Percentiles rank a stretch among this genome's conserved stretches.
Conservation (phyloP, 495 filamentous ascomycete genomes). For the Aspergillus homomorphus region DNA sequence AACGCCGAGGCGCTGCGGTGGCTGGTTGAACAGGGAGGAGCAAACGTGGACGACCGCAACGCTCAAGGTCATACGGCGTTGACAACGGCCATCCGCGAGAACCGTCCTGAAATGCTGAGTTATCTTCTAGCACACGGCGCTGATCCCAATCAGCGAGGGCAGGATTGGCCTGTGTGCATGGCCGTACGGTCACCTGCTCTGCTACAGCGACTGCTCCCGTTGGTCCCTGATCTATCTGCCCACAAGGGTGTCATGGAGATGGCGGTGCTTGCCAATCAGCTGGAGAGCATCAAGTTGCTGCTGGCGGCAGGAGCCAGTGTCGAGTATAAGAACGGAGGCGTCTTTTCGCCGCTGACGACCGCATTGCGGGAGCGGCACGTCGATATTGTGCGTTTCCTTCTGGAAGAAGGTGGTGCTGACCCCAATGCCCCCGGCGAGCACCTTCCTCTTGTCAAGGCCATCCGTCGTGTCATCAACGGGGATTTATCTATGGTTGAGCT, state of each 20-base stretch:
- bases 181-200: constrained; percentile 46
- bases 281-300: constrained; percentile 25
- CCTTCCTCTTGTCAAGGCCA: constrained; percentile 52
- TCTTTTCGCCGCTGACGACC: constrained; percentile 54
- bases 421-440: constrained; percentile 53
- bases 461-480: constrained; percentile 41
- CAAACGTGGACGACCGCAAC: constrained; percentile 48
- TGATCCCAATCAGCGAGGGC: constrained; percentile 47
- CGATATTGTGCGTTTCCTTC: constrained; percentile 47
- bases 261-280: constrained; percentile 47
- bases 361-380: constrained; percentile 50
- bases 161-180: constrained; percentile 57
- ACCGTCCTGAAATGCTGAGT: constrained; percentile 44
- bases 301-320: constrained; percentile 31
- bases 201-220: constrained; percentile 43
- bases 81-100: constrained; percentile 52
- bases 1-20: constrained; percentile 45
- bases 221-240: constrained; percentile 39
- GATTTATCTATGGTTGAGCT: constrained; percentile 48
- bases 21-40: constrained; percentile 44
- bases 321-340: constrained; percentile 55
- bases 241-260: constrained; percentile 55
- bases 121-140: constrained; percentile 49
- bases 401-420: constrained; percentile 50
- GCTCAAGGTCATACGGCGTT: constrained; percentile 46